Evolutionary conservation across 2,329 filamentous ascomycete genomes (phyloP).

Genomic region (Penicillium janthinellum): DNA sequence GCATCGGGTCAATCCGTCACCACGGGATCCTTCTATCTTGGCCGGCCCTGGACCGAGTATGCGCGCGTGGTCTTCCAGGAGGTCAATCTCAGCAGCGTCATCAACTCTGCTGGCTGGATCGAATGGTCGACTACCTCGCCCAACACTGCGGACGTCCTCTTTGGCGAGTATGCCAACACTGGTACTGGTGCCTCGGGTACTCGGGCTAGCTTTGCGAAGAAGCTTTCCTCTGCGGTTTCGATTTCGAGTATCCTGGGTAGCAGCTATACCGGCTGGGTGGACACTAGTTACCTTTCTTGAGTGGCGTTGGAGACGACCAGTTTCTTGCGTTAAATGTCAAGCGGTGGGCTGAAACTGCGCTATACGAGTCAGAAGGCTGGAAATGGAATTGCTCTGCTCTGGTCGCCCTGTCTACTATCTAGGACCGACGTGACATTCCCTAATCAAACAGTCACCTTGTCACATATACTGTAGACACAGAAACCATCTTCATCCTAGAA

Average conservation of each 20-base stretch:
- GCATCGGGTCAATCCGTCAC: slow-evolving; percentile 26
- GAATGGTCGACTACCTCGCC: slow-evolving; percentile 55
- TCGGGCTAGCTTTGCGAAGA: slow-evolving; percentile 54
- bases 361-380: not conserved
- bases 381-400: not conserved
- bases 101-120: slow-evolving; percentile 26
- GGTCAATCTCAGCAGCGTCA: slow-evolving; percentile 16
- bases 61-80: slow-evolving; percentile 25
- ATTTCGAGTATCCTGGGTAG: slow-evolving; percentile 52
- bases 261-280: slow-evolving; percentile 47
- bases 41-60: slow-evolving; percentile 23
- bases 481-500: not conserved
- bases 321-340: not conserved
- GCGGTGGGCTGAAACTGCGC: not conserved
- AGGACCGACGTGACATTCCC: no score
- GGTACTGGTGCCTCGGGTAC: slow-evolving; percentile 58
- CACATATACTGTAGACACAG: no score
- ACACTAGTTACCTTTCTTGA: slow-evolving; percentile 42
- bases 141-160: slow-evolving; percentile 57
- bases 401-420: no score
- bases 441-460: no score
- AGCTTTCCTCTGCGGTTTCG: slow-evolving; percentile 42
- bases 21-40: slow-evolving; percentile 18
- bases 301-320: not conserved
- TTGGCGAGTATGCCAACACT: slow-evolving; percentile 62